Evolutionary conservation across 2,329 filamentous ascomycete species (phyloP).

Genomic region (Penicillium sp.): DNA sequence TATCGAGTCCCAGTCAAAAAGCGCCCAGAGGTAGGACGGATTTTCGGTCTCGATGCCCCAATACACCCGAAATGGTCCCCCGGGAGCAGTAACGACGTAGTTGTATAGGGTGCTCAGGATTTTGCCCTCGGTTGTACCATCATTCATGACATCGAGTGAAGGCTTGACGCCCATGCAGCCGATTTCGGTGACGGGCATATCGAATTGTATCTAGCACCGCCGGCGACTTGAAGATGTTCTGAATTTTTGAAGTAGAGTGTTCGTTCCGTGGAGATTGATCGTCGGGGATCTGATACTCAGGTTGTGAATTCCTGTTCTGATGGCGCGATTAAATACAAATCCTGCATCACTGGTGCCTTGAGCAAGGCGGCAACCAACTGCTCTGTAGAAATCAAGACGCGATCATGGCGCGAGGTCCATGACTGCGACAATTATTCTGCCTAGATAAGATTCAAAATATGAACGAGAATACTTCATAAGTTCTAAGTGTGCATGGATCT

Average conservation of each 20-base stretch:
- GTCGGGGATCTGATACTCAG: background rate
- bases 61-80: background rate
- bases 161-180: slow-evolving; percentile 2
- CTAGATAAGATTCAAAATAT: background rate
- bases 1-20: slow-evolving; percentile 1
- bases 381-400: background rate
- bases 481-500: too few species aligned
- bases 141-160: background rate
- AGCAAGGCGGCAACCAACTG: background rate
- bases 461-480: too few species aligned
- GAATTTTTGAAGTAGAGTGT: background rate
- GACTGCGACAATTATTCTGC: background rate
- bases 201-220: background rate
- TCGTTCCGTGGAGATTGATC: too few species aligned
- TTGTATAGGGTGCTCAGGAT: background rate
- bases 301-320: too few species aligned
- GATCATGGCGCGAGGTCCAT: background rate
- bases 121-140: background rate
- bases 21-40: background rate
- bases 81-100: background rate
- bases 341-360: background rate
- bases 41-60: slow-evolving; percentile 1
- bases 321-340: background rate
- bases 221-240: background rate
- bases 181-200: background rate